Conservation (phyloP, 352 stramenopile genomes). For the Blastocystis sp. region DNA sequence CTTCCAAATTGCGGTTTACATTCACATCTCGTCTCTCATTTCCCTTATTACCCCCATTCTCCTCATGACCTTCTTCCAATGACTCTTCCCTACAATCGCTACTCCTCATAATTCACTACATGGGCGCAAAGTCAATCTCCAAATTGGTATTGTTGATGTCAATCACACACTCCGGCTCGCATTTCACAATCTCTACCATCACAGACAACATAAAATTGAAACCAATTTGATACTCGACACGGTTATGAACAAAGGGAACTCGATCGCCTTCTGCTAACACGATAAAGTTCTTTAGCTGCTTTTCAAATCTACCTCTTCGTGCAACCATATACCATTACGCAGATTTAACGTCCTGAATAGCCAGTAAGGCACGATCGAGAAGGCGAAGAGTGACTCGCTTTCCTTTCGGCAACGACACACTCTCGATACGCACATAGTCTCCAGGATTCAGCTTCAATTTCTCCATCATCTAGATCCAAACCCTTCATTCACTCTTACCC, state of each 20-base stretch:
- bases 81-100: background rate
- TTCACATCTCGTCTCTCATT: too few species aligned
- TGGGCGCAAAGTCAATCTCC: slow-evolving; percentile 23
- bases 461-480: slow-evolving; percentile 33
- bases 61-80: background rate
- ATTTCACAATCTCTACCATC: slow-evolving; percentile 40
- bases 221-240: slow-evolving; percentile 8
- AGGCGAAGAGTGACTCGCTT: slow-evolving; percentile 7
- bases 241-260: slow-evolving; percentile 22
- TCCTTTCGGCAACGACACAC: slow-evolving; percentile 19
- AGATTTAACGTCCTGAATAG: background rate
- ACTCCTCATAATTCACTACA: background rate
- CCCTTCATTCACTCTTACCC: background rate
- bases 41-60: background rate
- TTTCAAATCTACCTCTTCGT: slow-evolving; percentile 10
- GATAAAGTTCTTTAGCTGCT: background rate
- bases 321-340: background rate
- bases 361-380: background rate
- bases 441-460: background rate
- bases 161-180: slow-evolving; percentile 5
- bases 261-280: slow-evolving; percentile 23
- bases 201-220: background rate
- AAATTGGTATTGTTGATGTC: slow-evolving; percentile 54
- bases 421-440: slow-evolving; percentile 23
- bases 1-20: background rate